A percentile compares a stretch with the other conserved stretches of the same genome.
phyloP scores from a whole-genome alignment of 2,329 filamentous ascomycete genomes.

The Sordariomycetes sp. region DNA sequence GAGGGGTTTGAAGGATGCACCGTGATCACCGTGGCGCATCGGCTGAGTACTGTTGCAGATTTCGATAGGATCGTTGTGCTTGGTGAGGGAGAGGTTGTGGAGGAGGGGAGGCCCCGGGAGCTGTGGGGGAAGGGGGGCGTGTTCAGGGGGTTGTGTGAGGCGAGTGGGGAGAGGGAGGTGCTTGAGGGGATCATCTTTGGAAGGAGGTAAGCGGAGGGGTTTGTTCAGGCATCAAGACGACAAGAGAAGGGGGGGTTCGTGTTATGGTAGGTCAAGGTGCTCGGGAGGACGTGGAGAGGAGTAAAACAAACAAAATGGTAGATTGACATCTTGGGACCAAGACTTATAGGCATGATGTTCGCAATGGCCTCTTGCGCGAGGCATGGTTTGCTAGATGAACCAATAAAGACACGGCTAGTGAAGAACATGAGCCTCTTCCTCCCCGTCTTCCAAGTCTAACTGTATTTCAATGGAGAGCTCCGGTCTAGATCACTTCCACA shows the following conservation, averaged over 20 bases:
- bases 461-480: too few relatives aligned
- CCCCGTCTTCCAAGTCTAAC: too few relatives aligned
- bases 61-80: conserved; percentile 65
- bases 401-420: too few relatives aligned
- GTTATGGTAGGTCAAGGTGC: not conserved
- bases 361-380: too few relatives aligned
- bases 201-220: conserved; percentile 1
- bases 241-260: not conserved
- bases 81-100: conserved; percentile 51
- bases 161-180: conserved; percentile 44
- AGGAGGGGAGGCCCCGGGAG: conserved; percentile 52
- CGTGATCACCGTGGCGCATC: conserved; percentile 62
- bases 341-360: too few relatives aligned
- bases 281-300: not conserved
- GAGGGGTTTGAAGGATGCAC: conserved; percentile 59
- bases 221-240: not conserved
- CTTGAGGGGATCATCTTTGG: conserved; percentile 30
- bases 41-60: conserved; percentile 63
- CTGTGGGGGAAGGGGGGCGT: conserved; percentile 41
- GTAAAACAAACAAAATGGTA: too few relatives aligned
- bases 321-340: too few relatives aligned
- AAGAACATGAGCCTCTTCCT: too few relatives aligned
- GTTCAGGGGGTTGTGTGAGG: conserved; percentile 50
- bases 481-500: too few relatives aligned
- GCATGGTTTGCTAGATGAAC: too few relatives aligned